Conservation (phyloP, 306 rosid species). For the Quercus rubra region DNA sequence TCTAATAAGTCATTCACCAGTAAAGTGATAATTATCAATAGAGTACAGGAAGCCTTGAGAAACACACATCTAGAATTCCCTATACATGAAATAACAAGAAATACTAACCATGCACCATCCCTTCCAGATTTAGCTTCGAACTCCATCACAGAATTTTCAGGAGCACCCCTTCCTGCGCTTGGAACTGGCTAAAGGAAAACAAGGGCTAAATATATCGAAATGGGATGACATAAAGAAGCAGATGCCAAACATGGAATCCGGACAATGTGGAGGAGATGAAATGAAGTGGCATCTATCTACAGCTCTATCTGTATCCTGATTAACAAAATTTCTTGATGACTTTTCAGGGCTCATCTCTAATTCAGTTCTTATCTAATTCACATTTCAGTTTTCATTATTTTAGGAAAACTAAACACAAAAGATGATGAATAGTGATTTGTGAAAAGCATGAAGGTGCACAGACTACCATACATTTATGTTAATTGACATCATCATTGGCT, state of each 20-base stretch:
- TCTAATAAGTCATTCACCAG: slow-evolving; percentile 7
- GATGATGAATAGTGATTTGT: not conserved
- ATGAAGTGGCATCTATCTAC: not conserved
- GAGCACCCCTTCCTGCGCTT: slow-evolving; percentile 49
- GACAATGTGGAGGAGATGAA: not conserved
- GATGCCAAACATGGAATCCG: not conserved
- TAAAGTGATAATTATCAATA: slow-evolving; percentile 6
- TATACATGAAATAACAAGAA: slow-evolving; percentile 27
- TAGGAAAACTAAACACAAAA: not conserved
- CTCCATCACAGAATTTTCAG: slow-evolving; percentile 72
- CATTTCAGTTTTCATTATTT: not conserved
- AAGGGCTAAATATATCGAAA: slow-evolving; percentile 15
- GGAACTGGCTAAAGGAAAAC: slow-evolving; percentile 48
- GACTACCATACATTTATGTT: not conserved
- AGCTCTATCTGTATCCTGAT: not conserved
- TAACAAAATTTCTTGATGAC: not conserved
- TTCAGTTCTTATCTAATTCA: not conserved
- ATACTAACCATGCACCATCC: slow-evolving; percentile 96
- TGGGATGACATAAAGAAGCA: slow-evolving; percentile 11
- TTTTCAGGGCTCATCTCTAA: not conserved
- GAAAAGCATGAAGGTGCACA: not conserved
- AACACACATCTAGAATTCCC: slow-evolving; percentile 7
- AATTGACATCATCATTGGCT: not conserved
- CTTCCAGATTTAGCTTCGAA: slow-evolving; percentile 98
- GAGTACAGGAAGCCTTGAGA: slow-evolving; percentile 9